Base-by-base conservation (phyloP, 2,329 filamentous ascomycete species). In the Epichloe baconii region DNA sequence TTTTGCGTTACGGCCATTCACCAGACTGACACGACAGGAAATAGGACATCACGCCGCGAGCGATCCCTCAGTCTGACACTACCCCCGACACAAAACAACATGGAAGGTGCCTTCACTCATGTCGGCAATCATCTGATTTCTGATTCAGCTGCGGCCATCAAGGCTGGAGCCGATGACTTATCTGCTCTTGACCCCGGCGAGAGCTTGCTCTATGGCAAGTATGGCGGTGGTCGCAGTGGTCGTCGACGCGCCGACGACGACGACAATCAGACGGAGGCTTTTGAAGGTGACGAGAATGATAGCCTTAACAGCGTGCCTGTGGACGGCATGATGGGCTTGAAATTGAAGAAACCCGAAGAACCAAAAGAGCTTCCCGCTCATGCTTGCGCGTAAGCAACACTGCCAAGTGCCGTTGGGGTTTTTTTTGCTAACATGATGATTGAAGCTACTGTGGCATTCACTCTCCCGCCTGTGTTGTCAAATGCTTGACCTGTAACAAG, bases 391-490 rank as follows among this genome's bases (percentile, higher is more conserved):
- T 95, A 82, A 71, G 86, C 46, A 43, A 44, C 48, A 52, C 50
- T 41, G 48, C 51, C 40, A 19, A 47, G 41, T 48, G 46, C 35
- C 15, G 10, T 45, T 31, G 41, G 8, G 26, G 0, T 23, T 31
- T 10, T 4, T 2, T 31, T 1, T 31, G 31, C 48, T 50, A 40
- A 50, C 44, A 17, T 31, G 19, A 15, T 45, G 15, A 34, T 14
- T 43, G 6, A 44, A 93, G 88, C 40, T 96, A 96, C 69, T 98
- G 93, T 66, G 93, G 93, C 53, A 98, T 98, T 57, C 93, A 98
- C 72, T 95, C 94, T 53, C 85, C 93, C 2, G 85, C 86, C 65
- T 93, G 86, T 58, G 94, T 98, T 52, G 93, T 98, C 61, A 97
- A 96, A 71, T 98, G 93, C 65, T 77, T 98, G 54, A 79, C 84